Evolutionary conservation across 768 basidiomycete species (phyloP), one percentile per base, ranked within the genome.

Genomic region (Termitomyces heimii): DNA sequence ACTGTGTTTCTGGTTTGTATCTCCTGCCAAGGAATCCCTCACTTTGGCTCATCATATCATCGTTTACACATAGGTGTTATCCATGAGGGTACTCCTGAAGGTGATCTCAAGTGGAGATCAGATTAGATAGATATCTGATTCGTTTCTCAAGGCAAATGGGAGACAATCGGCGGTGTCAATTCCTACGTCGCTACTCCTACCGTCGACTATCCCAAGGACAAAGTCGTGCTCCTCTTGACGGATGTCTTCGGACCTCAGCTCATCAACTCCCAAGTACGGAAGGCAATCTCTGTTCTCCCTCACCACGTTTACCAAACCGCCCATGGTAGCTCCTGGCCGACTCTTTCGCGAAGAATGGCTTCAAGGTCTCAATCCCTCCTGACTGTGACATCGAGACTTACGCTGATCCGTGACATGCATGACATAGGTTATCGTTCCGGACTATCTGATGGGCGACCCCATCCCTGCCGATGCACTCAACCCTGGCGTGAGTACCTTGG

Each of bases 111-210:
- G n/a, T 5, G 32, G 12, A 13, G 48, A 40, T 26, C 49, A 43
- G 42, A 60, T 57, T 44, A 54, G 54, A 55, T 40, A 39, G 35
- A n/a, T 18, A 39, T 62, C 22, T 28, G 42, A 51, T 20, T 42
- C 28, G 14, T 48, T n/a, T n/a, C 37, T 26, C 58, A 54, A 84
- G 84, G 84, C 26, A 75, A 74, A 64, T 67, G 72, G 63, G 76
- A 81, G 60, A 59, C 64, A 26, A 74, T 85, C 56, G 73, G 67
- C 26, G 83, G 81, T 3, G 73, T 84, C 46, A 65, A 70, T 8
- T 73, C 70, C 60, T 86, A 87, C 59, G 73, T 84, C 51, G 78
- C 80, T 1, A 82, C 78, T 1, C 85, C 85, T 13, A 66, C 73
- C 0, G 61, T 63, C 3, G 77, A 78, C 39, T 83, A 81, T 57